Percentiles rank a stretch among this genome's conserved stretches.
Evolutionary conservation across 208 protist species (phyloP).

Genomic region (Trypanosoma cruzi): DNA sequence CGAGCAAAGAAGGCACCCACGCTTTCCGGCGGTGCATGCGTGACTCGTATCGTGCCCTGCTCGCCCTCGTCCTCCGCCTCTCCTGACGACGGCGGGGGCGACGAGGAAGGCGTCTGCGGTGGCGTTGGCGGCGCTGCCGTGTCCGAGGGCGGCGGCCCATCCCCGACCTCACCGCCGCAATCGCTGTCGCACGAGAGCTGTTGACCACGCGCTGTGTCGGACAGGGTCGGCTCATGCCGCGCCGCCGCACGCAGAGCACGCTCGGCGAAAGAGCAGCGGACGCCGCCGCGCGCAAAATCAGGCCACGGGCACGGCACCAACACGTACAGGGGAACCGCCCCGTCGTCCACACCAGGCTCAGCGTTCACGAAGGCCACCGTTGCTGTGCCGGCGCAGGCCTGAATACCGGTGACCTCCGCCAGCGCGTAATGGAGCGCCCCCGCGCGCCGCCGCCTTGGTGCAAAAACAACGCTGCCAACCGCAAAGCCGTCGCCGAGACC

Average conservation of each 20-base stretch:
- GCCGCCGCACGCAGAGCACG: constrained; percentile 28
- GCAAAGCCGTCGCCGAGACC: constrained; percentile 10
- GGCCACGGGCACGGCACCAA: constrained; percentile 54
- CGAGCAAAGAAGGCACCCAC: constrained; percentile 46
- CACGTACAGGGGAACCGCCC: constrained; percentile 61
- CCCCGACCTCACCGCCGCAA: neutral
- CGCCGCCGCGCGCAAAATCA: neutral
- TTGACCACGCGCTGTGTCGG: neutral
- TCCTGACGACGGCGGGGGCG: neutral
- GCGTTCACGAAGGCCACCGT: constrained; percentile 59
- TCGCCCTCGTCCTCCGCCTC: neutral
- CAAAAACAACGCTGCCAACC: constrained; percentile 24
- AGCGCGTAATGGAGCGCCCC: constrained; percentile 31
- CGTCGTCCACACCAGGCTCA: constrained; percentile 74
- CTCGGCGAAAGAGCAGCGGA: constrained; percentile 40
- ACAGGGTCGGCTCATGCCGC: constrained; percentile 17
- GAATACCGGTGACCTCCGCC: constrained; percentile 72
- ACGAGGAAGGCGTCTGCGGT: neutral
- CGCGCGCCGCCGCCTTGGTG: constrained; percentile 8
- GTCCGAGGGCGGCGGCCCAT: neutral
- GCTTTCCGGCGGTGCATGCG: constrained; percentile 27
- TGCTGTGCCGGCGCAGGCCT: constrained; percentile 58
- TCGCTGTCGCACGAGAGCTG: constrained; percentile 1
- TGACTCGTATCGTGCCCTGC: constrained; percentile 22
- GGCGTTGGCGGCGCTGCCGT: neutral